Evolutionary conservation across 495 filamentous ascomycete species (phyloP), one percentile per base, ranked within the genome.

Genomic region (Penicillium dipodomyicola): DNA sequence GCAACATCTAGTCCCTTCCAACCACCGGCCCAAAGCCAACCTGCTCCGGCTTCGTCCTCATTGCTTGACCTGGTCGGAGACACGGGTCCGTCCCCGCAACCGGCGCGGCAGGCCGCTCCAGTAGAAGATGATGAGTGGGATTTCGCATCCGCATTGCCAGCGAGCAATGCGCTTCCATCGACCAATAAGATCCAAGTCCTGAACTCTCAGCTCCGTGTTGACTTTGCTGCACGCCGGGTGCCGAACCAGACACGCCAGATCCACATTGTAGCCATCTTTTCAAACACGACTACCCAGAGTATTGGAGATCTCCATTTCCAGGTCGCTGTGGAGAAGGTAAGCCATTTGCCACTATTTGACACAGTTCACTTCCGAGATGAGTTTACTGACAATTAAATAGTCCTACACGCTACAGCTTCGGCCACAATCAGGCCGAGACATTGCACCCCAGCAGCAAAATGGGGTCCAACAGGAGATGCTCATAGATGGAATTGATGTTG

Each of bases 311-410:
- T 97, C 39, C 91, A 92, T 45, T 96, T 97, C 67, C 89, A 95
- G 69, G 80, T 93, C 52, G 94, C 94, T 4, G 93, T 96, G 8
- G 92, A 92, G 35, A 97, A 92, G 83, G 94, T 96, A 75, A 62
- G 75, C 63, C 19, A 40, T 39, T 23, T 40, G 1, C 25, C 46
- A 30, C 11, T 51, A 15, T 48, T 48, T 27, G 46, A 27, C 48
- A 5, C 55, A 42, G 19, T 10, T 48, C n/a, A 37, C 37, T 27
- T 14, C 2, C 3, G 7, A 25, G 52, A 29, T 17, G 3, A 27
- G 7, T 17, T 52, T n/a, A 43, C 45, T 63, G 52, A 53, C 19
- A 32, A 15, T 20, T 12, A 1, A 25, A 44, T 50, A 60, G 93
- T 84, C 85, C 33, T 93, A 89, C 63, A 84, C 86, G 32, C 80